phyloP scores from a whole-genome alignment of 2,329 filamentous ascomycete genomes.

The Coniochaeta ligniaria region DNA sequence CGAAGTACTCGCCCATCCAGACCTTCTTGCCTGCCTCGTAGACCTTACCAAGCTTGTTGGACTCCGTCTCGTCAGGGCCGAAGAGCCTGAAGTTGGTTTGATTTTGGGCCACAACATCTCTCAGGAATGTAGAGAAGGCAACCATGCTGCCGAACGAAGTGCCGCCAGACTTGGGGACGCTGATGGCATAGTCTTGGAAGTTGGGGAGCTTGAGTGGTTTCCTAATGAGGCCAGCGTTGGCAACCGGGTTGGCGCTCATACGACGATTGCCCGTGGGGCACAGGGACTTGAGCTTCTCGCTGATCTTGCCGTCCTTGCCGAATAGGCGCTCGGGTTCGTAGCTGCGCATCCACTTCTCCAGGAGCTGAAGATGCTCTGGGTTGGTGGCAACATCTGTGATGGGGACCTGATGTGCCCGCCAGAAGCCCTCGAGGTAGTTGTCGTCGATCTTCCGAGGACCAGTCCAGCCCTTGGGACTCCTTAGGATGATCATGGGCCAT shows the following conservation, averaged over 20 bases:
- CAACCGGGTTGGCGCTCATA: conserved; percentile 72
- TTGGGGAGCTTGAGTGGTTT: conserved; percentile 63
- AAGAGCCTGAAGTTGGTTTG: conserved; percentile 65
- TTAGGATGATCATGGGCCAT: conserved; percentile 75
- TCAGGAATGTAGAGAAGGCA: conserved; percentile 61
- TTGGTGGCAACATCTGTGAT: conserved; percentile 64
- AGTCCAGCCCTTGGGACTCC: conserved; percentile 76
- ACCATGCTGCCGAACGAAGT: conserved; percentile 57
- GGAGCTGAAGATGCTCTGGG: conserved; percentile 54
- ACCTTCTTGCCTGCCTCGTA: conserved; percentile 73
- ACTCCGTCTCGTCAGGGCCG: conserved; percentile 74
- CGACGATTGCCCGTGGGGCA: conserved; percentile 58
- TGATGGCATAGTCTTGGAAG: conserved; percentile 60
- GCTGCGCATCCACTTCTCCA: conserved; percentile 71
- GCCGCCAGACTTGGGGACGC: conserved; percentile 53
- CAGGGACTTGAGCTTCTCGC: conserved; percentile 54
- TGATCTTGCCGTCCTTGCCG: conserved; percentile 50
- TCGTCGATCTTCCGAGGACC: conserved; percentile 64
- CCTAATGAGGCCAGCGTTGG: conserved; percentile 62
- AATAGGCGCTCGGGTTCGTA: conserved; percentile 71
- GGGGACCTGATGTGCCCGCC: conserved; percentile 72
- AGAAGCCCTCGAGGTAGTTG: conserved; percentile 69
- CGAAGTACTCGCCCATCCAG: conserved; percentile 72
- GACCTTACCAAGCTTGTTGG: conserved; percentile 67
- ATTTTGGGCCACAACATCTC: conserved; percentile 61